Evolutionary conservation across 2,329 filamentous ascomycete species (phyloP).

Genomic region (Penicillium verrucosum): DNA sequence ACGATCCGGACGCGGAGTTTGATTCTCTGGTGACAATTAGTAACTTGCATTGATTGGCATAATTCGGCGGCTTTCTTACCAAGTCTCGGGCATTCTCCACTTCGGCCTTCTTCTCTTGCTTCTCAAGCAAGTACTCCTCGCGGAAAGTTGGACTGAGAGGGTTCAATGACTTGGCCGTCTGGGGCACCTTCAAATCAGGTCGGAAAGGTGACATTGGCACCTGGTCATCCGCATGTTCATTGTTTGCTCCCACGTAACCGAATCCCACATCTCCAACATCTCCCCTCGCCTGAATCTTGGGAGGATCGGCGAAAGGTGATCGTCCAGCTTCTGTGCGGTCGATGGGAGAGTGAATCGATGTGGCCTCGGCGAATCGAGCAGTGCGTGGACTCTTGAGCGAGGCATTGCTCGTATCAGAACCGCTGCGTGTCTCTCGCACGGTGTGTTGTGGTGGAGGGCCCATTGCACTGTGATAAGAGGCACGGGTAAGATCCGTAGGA

Average conservation of each 20-base stretch:
- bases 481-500: conserved; percentile 39
- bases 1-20: conserved; percentile 88
- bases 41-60: conserved; percentile 25
- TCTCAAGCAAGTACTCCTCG: conserved; percentile 83
- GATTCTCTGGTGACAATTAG: conserved; percentile 65
- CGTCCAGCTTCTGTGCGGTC: conserved; percentile 44
- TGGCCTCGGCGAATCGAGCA: conserved; percentile 64
- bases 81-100: conserved; percentile 83
- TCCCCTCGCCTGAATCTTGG: conserved; percentile 49
- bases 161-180: conserved; percentile 72
- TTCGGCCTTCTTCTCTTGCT: conserved; percentile 75
- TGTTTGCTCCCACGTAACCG: conserved; percentile 71
- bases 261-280: conserved; percentile 82
- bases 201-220: conserved; percentile 76
- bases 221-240: conserved; percentile 49
- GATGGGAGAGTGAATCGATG: conserved; percentile 61
- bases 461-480: conserved; percentile 32
- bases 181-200: conserved; percentile 84
- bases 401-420: conserved; percentile 32
- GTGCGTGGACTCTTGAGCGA: conserved; percentile 54
- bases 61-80: conserved; percentile 55
- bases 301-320: conserved; percentile 54
- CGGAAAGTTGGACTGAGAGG: conserved; percentile 87
- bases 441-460: conserved; percentile 27
- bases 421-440: conserved; percentile 26